Evolutionary conservation across 139 green algal species (phyloP), one percentile per base, ranked within the genome.

Genomic region (Coelastrella sp.): DNA sequence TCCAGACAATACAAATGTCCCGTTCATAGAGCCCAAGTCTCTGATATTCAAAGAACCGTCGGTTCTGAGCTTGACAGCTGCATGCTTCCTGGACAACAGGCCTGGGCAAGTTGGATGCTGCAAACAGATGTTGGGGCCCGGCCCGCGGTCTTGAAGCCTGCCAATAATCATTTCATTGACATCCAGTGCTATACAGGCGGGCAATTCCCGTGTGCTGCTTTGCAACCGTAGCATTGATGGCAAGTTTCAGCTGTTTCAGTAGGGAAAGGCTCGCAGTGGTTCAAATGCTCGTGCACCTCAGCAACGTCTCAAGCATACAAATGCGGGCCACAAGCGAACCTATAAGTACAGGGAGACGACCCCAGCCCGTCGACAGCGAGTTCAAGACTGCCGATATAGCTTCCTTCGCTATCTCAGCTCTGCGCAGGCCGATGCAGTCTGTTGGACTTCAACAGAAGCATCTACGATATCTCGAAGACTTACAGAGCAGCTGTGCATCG

Each of bases 31-130:
- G 7, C 54, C 65, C 14, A 65, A 54, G 83, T 88, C 83, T 5
- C 16, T 68, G 5, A 88, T 57, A 3, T 57, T n/a, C 47, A 88
- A n/a, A 6, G 17, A 23, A 32, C 83, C 64, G 54, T 75, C 54
- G 7, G 13, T 11, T 6, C 13, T 58, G 4, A 88, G 19, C 68
- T 80, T 8, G 8, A 88, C 56, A 23, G 58, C 5, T 8, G 73
- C 73, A 61, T 83, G 85, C 73, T 76, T 22, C n/a, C 73, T 60
- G 57, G 83, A 88, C 65, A 88, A 59, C 64, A 77, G n/a, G 6
- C 4, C 8, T n/a, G 59, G 47, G n/a, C 54, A 32, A 7, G 10
- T 54, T 32, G 47, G 47, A 22, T 83, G 77, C 54, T 83, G 11
- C 77, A 83, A 54, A 17, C 74, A 80, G 3, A 57, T 8, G 8